Conservation (phyloP, 495 filamentous ascomycete genomes). For the Ascodesmis nigricans region DNA sequence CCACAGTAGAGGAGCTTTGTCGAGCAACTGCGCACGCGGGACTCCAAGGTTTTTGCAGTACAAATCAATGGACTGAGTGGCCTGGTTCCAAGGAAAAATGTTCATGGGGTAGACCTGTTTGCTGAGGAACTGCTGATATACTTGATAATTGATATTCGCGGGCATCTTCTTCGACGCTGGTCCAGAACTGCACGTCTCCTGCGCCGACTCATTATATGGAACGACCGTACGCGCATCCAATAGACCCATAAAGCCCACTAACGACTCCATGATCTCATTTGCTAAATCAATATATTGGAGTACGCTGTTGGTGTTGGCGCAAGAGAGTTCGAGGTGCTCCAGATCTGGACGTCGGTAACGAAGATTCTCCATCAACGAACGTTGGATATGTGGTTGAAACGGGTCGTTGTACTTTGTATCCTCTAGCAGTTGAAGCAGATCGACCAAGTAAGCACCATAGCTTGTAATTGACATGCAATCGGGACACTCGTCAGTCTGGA, state of each 20-base stretch:
- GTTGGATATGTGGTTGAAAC: no score
- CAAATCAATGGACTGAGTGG: no score
- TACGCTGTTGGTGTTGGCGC: constrained; percentile 11
- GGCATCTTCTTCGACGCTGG: not conserved
- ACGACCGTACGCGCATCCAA: no score
- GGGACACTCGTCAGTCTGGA: not conserved
- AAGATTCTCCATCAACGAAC: not conserved
- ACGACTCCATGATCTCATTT: constrained; percentile 15
- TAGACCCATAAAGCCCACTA: no score
- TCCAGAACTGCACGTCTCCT: not conserved
- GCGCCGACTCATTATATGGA: not conserved
- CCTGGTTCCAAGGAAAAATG: constrained; percentile 1
- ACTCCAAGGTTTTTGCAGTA: no score
- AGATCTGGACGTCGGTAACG: constrained; percentile 7
- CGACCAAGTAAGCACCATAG: constrained; percentile 20
- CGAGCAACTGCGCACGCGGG: no score
- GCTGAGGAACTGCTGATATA: not conserved
- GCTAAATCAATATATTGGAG: constrained; percentile 18
- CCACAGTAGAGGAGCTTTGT: no score
- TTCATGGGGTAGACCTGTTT: not conserved
- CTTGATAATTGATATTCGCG: not conserved
- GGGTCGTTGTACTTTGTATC: no score
- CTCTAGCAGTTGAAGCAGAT: constrained; percentile 12
- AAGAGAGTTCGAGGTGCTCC: constrained; percentile 8
- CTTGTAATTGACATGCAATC: constrained; percentile 16